Base-by-base conservation (phyloP, 2,329 filamentous ascomycete species). In the Chrysoporthe austroafricana region DNA sequence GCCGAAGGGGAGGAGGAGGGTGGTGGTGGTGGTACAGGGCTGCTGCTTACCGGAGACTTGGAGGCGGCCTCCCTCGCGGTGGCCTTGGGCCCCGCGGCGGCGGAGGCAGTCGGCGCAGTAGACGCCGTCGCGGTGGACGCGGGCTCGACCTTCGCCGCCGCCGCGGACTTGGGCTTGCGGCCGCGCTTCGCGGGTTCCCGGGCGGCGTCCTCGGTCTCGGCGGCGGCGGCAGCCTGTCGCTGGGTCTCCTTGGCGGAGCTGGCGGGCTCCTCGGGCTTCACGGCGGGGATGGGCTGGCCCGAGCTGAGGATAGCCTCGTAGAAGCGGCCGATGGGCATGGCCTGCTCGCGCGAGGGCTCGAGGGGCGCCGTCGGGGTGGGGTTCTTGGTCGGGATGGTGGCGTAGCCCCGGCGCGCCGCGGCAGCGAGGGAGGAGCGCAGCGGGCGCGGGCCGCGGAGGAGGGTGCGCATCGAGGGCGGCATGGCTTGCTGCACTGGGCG, bases 251-350 rank as follows among this genome's bases (percentile, higher is more conserved):
- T 69, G 81, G 79, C 7, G 80, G 78, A n/a, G 75, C 77, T 2
- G 82, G 81, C 0, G 82, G 68, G 80, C 11, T 77, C 76, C 70
- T 85, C 80, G 58, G 80, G 80, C 72, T 85, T 85, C 46, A 75
- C 72, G 9, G 76, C 72, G 62, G 72, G 78, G 64, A 78, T 80
- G 1, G 80, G 80, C 9, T 79, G 77, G 0, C 84, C 83, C 4
- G 77, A 78, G 61, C 81, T 78, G 57, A 89, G 79, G 34, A 90
- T 82, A n/a, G 79, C 76, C 71, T 88, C 82, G 76, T 90, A 90
- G 78, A 88, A 90, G 48, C 79, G 75, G 0, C 87, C 87, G 0
- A 88, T 78, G 0, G 87, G 86, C 18, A 79, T 77, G n/a, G 78
- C 80, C 71, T 85, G 83, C 66, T 81, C 74, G 46, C 75, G 73